Base-by-base conservation (phyloP, 2,329 filamentous ascomycete species). In the Aciculosporium take region DNA sequence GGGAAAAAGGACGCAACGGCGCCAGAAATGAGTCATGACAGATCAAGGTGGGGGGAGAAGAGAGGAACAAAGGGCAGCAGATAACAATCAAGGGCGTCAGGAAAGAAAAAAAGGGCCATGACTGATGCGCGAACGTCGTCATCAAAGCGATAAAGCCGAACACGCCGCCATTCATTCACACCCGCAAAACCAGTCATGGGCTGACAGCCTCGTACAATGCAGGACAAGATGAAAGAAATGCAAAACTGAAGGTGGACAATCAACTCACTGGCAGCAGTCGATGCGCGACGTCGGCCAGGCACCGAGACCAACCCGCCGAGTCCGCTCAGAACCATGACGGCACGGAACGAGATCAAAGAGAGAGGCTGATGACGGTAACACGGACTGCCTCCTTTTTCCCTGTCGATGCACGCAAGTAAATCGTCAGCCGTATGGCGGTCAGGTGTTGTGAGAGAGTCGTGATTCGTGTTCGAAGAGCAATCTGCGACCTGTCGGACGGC, bases 241-340 rank as follows among this genome's bases (percentile, higher is more conserved):
- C n/a, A n/a, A n/a, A n/a, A n/a, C n/a, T n/a, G n/a, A n/a, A n/a
- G n/a, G n/a, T n/a, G n/a, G n/a, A n/a, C n/a, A n/a, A n/a, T n/a
- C n/a, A 21, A 53, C 53, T 51, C 44, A 55, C 53, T 45, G 23
- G 42, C 52, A 45, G 49, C 50, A 47, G 41, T 49, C n/a, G 49
- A 49, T n/a, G 56, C 49, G 43, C 55, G 56, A 43, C 54, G 55
- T 40, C 55, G 56, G 28, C 54, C 52, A 42, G 50, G 49, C 45
- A 51, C 51, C 37, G 56, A 55, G 28, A 56, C 55, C 24, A 59
- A 51, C 24, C 44, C 44, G 18, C 41, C 37, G 10, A 45, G 37
- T 13, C 48, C 46, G 45, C 54, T 53, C 53, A 58, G 52, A 45
- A 57, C 55, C 56, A 59, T 58, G 52, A 37, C 46, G 45, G 32